These are phyloP conservation scores for Leucocoprinus leucothites DNA, from an alignment of 768 basidiomycete species.

Conservation along the genomic window DNA sequence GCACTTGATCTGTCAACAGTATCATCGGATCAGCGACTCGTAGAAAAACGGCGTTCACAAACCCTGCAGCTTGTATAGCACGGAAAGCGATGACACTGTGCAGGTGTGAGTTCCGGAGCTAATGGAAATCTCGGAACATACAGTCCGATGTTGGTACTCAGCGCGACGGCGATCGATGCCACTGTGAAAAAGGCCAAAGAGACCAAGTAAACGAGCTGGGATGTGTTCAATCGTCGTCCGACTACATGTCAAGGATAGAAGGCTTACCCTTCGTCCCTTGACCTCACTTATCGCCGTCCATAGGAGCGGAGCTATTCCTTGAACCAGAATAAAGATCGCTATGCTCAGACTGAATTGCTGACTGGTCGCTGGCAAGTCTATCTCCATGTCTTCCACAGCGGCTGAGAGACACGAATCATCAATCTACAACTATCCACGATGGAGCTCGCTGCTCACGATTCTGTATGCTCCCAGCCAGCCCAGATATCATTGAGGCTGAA, in stretches of 20 bases:
- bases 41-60: conserved; percentile 16
- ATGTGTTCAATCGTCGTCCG: background rate
- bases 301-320: conserved; percentile 62
- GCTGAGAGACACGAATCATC: conserved; percentile 34
- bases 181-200: conserved; percentile 51
- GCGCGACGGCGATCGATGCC: conserved; percentile 55
- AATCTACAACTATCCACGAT: background rate
- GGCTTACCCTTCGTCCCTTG: conserved; percentile 62
- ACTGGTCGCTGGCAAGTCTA: conserved; percentile 55
- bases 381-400: conserved; percentile 57
- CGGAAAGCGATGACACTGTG: conserved; percentile 64
- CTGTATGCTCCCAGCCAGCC: conserved; percentile 57
- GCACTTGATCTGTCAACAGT: conserved; percentile 49
- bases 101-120: background rate
- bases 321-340: conserved; percentile 70
- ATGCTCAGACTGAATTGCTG: conserved; percentile 65
- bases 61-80: conserved; percentile 66
- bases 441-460: conserved; percentile 44
- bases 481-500: conserved; percentile 54
- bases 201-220: conserved; percentile 49
- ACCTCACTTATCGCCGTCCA: conserved; percentile 76
- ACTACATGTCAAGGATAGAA: background rate
- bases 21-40: background rate
- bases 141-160: conserved; percentile 49
- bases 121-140: conserved; percentile 20